Conservation (phyloP, 306 rosid species). For the Carpinus viminea region DNA sequence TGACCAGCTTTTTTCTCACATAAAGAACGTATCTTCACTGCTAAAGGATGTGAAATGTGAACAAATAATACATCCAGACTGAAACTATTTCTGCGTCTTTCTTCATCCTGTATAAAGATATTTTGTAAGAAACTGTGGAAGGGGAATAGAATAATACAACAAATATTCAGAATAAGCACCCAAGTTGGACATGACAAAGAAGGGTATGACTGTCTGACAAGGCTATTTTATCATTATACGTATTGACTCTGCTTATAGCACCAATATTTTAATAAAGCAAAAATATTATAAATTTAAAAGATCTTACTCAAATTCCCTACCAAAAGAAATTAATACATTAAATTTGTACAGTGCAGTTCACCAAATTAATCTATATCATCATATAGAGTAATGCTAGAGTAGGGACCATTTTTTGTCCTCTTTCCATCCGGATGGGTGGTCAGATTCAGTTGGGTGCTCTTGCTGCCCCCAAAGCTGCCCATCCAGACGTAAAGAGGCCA, state of each 20-base stretch:
- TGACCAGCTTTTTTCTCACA: background rate
- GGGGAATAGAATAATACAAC: background rate
- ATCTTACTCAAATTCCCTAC: background rate
- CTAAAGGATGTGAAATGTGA: slow-evolving; percentile 24
- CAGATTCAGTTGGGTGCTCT: no score
- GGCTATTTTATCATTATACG: background rate
- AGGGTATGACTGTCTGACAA: background rate
- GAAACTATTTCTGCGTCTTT: slow-evolving; percentile 26
- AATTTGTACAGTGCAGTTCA: background rate
- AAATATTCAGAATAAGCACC: background rate
- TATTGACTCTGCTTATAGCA: no score
- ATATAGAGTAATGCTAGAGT: background rate
- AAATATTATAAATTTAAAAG: background rate
- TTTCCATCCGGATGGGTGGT: no score
- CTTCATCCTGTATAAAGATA: slow-evolving; percentile 27
- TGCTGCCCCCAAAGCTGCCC: no score
- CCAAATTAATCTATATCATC: background rate
- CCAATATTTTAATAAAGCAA: background rate
- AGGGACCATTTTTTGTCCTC: no score
- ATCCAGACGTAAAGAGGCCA: no score
- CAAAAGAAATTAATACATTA: background rate
- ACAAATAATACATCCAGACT: slow-evolving; percentile 23
- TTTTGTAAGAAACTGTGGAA: background rate
- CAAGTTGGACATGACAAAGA: background rate
- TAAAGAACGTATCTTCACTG: slow-evolving; percentile 9